These are phyloP conservation scores for Termitomyces sp. DNA, from an alignment of 768 basidiomycete genomes.

Conservation along the genomic window DNA sequence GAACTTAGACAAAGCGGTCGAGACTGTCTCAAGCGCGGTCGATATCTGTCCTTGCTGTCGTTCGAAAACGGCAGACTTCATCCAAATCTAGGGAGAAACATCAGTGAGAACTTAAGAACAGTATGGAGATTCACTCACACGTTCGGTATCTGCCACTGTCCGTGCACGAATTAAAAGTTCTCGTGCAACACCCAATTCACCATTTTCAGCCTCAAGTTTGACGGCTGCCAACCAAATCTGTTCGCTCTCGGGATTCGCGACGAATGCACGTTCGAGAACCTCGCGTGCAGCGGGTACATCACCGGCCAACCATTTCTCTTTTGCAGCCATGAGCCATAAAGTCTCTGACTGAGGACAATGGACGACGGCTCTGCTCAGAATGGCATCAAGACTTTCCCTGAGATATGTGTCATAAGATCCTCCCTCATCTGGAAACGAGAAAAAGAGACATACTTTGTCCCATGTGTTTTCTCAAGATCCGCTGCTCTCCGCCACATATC, in stretches of 20 bases:
- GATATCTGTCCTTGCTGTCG: slow-evolving; percentile 77
- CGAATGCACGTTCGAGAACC: slow-evolving; percentile 85
- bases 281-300: slow-evolving; percentile 89
- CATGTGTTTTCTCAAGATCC: slow-evolving; percentile 89
- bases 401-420: background rate
- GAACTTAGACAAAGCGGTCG: slow-evolving; percentile 76
- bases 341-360: slow-evolving; percentile 95
- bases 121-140: slow-evolving; percentile 43
- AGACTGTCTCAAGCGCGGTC: slow-evolving; percentile 69
- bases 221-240: slow-evolving; percentile 97
- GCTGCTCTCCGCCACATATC: slow-evolving; percentile 90
- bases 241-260: slow-evolving; percentile 94
- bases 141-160: slow-evolving; percentile 85
- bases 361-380: slow-evolving; percentile 77
- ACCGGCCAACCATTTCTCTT: slow-evolving; percentile 90
- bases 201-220: slow-evolving; percentile 95
- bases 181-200: slow-evolving; percentile 79
- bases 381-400: slow-evolving; percentile 76
- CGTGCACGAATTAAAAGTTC: slow-evolving; percentile 86
- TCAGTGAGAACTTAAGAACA: background rate
- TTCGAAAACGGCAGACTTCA: slow-evolving; percentile 97
- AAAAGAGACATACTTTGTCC: slow-evolving; percentile 53
- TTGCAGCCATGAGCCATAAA: slow-evolving; percentile 96
- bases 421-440: background rate
- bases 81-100: slow-evolving; percentile 74